Evolutionary conservation across 352 stramenopile species (phyloP).

Genomic region (Phytophthora syringae): DNA sequence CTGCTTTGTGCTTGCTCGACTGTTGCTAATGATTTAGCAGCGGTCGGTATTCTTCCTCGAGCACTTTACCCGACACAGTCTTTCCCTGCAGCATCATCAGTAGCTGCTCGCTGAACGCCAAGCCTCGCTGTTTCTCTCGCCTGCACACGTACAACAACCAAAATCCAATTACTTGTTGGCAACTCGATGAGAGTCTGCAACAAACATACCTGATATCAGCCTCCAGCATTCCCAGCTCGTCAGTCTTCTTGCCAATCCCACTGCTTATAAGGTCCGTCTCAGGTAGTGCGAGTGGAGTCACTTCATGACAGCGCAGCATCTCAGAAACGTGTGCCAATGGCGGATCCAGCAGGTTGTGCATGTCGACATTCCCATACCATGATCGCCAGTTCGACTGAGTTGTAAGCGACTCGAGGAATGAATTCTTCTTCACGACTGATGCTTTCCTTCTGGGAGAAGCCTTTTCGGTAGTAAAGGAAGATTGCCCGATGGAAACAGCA

Average conservation of each 20-base stretch:
- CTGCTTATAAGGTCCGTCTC: slow-evolving; percentile 5
- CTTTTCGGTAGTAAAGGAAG: slow-evolving; percentile 8
- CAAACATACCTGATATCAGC: slow-evolving; percentile 52
- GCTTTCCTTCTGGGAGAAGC: slow-evolving; percentile 22
- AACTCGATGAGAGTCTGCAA: background rate
- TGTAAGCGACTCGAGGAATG: slow-evolving; percentile 58
- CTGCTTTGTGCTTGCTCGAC: background rate
- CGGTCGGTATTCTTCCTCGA: slow-evolving; percentile 55
- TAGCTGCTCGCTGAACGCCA: slow-evolving; percentile 57
- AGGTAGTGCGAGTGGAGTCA: slow-evolving; percentile 16
- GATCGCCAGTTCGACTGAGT: slow-evolving; percentile 57
- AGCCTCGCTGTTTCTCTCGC: slow-evolving; percentile 50
- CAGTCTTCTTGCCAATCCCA: slow-evolving; percentile 12
- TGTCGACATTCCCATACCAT: slow-evolving; percentile 61
- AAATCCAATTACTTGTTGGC: background rate
- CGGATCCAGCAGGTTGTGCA: slow-evolving; percentile 58
- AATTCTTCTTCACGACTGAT: slow-evolving; percentile 33
- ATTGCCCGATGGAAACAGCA: background rate
- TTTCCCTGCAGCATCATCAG: slow-evolving; percentile 66
- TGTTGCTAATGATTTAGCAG: slow-evolving; percentile 24
- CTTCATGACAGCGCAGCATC: slow-evolving; percentile 26
- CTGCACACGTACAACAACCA: slow-evolving; percentile 16
- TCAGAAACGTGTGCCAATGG: slow-evolving; percentile 41
- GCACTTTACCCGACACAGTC: slow-evolving; percentile 53
- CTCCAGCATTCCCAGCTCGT: slow-evolving; percentile 44